A percentile compares a stretch with the other conserved stretches of the same genome.
Conservation (phyloP, 2,329 filamentous ascomycete genomes). For the Colletotrichum scovillei region DNA sequence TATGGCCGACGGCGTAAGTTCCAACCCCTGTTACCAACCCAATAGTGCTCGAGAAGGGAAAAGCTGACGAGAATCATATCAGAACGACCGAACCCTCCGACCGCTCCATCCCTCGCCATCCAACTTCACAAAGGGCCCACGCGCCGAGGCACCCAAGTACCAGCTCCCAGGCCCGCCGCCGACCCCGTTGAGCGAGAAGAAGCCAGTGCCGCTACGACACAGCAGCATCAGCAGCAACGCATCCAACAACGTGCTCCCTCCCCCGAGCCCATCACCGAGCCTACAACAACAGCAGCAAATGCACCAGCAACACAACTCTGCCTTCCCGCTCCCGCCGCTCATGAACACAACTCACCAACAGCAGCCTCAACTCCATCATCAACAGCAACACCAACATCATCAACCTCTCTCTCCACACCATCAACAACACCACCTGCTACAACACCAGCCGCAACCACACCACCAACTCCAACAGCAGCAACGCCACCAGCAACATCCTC, state of each 20-base stretch:
- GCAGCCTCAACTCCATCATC: slow-evolving; percentile 7
- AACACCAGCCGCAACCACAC: background rate
- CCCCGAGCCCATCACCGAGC: slow-evolving; percentile 28
- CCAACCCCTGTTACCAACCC: background rate
- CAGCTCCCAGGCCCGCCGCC: slow-evolving; percentile 25
- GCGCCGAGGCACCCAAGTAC: slow-evolving; percentile 34
- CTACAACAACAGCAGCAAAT: slow-evolving; percentile 22
- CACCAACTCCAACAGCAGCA: slow-evolving; percentile 26
- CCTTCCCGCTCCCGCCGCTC: slow-evolving; percentile 25
- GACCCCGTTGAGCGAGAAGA: slow-evolving; percentile 26
- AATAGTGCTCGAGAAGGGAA: too few relatives aligned
- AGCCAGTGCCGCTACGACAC: slow-evolving; percentile 11
- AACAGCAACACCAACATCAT: slow-evolving; percentile 13
- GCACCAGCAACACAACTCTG: slow-evolving; percentile 14
- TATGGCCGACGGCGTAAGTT: slow-evolving; percentile 59
- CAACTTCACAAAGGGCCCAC: slow-evolving; percentile 37
- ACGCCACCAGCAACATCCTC: slow-evolving; percentile 1
- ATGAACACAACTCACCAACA: slow-evolving; percentile 9
- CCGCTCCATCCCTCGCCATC: slow-evolving; percentile 34
- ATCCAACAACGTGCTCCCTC: slow-evolving; percentile 38
- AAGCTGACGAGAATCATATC: background rate
- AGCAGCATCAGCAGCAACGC: slow-evolving; percentile 29
- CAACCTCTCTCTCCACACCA: slow-evolving; percentile 9
- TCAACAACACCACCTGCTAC: slow-evolving; percentile 18
- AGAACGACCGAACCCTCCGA: slow-evolving; percentile 46